These are phyloP conservation scores for Pseudovirgaria hyperparasitica DNA, from an alignment of 2,329 filamentous ascomycete species.

Conservation along the genomic window DNA sequence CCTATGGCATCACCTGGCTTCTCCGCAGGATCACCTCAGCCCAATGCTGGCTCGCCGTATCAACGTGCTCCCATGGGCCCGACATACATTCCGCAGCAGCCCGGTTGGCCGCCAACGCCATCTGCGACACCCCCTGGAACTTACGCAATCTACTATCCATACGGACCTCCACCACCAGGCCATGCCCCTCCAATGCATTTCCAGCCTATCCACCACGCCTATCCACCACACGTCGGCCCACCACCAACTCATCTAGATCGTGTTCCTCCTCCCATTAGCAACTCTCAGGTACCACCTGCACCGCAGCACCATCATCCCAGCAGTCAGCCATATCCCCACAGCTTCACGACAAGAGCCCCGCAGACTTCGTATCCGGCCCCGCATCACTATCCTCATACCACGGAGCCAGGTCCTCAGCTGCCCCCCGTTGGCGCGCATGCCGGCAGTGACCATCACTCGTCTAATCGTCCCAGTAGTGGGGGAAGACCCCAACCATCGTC, in stretches of 20 bases:
- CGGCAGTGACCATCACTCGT: too few species aligned
- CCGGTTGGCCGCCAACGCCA: constrained; percentile 26
- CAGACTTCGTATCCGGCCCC: too few species aligned
- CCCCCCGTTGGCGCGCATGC: too few species aligned
- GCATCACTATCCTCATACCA: too few species aligned
- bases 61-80: constrained; percentile 41
- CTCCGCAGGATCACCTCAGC: too few species aligned
- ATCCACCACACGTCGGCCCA: constrained; percentile 3
- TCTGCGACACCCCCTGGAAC: constrained; percentile 30
- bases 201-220: constrained; percentile 6
- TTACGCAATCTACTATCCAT: constrained; percentile 20
- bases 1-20: too few species aligned
- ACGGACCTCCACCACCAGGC: constrained; percentile 12
- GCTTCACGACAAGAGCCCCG: too few species aligned
- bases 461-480: too few species aligned
- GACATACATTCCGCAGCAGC: constrained; percentile 29
- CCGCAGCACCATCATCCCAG: too few species aligned
- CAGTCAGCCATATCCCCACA: too few species aligned
- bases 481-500: too few species aligned
- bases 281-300: constrained; percentile 24
- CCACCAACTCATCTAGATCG: constrained; percentile 23
- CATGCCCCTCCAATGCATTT: constrained; percentile 17
- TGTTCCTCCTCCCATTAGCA: constrained; percentile 24
- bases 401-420: too few species aligned
- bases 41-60: constrained; percentile 43